These are phyloP conservation scores for Dioszegia crocea DNA, from an alignment of 768 basidiomycete species.

Conservation along the genomic window DNA sequence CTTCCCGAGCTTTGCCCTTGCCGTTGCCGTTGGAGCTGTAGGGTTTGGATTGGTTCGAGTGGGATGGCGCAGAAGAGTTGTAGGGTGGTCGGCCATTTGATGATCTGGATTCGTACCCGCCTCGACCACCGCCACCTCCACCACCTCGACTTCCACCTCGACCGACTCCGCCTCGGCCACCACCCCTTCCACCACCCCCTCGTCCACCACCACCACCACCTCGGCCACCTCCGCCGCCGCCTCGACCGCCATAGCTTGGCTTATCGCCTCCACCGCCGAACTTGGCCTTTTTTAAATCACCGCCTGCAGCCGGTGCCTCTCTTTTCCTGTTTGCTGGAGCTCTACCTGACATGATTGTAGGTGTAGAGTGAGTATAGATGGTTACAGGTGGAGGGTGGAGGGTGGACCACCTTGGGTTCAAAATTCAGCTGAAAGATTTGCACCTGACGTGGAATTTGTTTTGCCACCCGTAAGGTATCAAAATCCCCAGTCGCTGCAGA, in stretches of 20 bases:
- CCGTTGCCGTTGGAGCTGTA: not conserved
- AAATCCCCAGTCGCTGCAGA: not conserved
- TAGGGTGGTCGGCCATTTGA: not conserved
- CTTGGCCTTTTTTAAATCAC: constrained; percentile 4
- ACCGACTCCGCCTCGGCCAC: not conserved
- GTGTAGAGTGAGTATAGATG: not conserved
- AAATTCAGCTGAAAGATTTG: not conserved
- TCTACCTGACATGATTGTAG: constrained; percentile 1
- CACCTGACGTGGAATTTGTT: not conserved
- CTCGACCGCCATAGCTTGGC: not conserved
- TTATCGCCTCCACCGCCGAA: not conserved
- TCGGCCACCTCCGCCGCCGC: not conserved
- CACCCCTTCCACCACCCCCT: not conserved
- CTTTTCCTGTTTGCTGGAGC: not conserved
- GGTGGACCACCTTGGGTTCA: not conserved
- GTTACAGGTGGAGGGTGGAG: not conserved
- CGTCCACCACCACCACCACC: not conserved
- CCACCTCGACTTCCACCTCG: not conserved
- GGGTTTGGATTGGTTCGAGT: not conserved
- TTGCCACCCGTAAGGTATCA: not conserved
- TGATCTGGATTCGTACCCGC: not conserved
- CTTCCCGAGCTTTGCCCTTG: constrained; percentile 12
- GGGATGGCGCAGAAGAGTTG: not conserved
- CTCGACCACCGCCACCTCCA: not conserved
- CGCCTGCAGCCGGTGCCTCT: constrained; percentile 2